Base-by-base conservation (phyloP, 2,329 filamentous ascomycete species). In the Chaetothyriales sp. region DNA sequence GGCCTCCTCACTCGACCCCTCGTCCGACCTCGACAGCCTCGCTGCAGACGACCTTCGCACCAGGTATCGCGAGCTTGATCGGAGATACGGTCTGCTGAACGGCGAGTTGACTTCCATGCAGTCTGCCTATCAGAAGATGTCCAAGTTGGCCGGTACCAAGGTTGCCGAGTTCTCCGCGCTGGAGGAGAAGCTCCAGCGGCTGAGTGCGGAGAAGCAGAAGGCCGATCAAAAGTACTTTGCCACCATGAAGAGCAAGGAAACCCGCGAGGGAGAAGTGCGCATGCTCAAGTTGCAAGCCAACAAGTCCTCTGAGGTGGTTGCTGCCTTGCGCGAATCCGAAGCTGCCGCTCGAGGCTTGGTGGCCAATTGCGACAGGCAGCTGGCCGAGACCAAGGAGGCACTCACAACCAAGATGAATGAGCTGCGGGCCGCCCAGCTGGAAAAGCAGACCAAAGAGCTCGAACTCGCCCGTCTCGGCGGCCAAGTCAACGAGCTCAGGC, bases 161-260 rank as follows among this genome's bases (percentile, higher is more conserved):
- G 81, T 94, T 33, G 77, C 84, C 61, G 89, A 95, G 56, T 81
- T 86, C 49, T 73, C 76, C 5, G 74, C 77, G 3, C 72, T 88
- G 64, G 89, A 97, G 69, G 89, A 95, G 52, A 85, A 84, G 56
- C 74, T 90, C 40, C 72, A 80, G 18, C 74, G 85, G 20, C 71
- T 94, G 18, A 80, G 80, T 43, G 86, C 88, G 0, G 89, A 98
- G 69, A 98, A 98, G 72, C 82, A 84, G 58, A 97, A 95, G 68
- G 90, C 90, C 1, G 92, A 98, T 63, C 90, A 97, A 64, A 97
- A 97, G 69, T 98, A 94, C 66, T 97, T 97, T 67, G 87, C 86
- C 1, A 88, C 89, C 7, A 89, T 94, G 75, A 95, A 95, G 66
- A 85, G 89, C 60, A 94, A 90, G 64, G 90, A 97, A 63, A 83